Evolutionary conservation across 208 protist species (phyloP), one percentile per base, ranked within the genome.

Genomic region (Phytomonas sp.): DNA sequence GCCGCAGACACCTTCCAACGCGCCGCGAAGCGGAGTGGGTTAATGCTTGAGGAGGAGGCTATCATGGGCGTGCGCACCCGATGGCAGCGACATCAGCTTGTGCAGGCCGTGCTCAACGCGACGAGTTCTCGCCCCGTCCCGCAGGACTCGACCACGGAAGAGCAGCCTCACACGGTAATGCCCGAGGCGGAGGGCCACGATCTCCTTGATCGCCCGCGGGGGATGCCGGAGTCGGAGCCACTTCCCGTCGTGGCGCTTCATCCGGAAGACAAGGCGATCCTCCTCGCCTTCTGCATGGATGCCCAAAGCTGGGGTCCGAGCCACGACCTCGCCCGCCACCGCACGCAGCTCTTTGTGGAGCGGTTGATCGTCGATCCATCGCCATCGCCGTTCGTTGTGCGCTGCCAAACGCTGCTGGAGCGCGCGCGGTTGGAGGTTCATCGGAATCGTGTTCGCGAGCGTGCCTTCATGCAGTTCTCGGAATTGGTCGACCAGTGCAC

Each of bases 51-150:
- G 67, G 86, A 96, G 77, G 79, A 80, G 4, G 76, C 87, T 13
- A 89, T 96, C 76, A 33, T 96, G 31, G 94, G 94, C 13, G 90
- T 96, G 62, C 87, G 92, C 26, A 98, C 94, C 20, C 89, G 93
- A 11, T 96, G 88, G 85, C 94, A 98, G 84, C 73, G 87, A 67
- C 88, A 93, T 60, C 76, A 95, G 69, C 71, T 87, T 8, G 83
- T 94, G 60, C 92, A 97, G 72, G 84, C 93, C 72, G 70, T 96
- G 7, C 60, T 97, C 32, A 80, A 93, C 60, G 94, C 91, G 13
- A 37, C 70, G 28, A 90, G 88, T 69, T 37, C 53, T 8, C 66
- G 71, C 13, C 51, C 76, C 4, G 67, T 82, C 30, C 82, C 86
- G 29, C 64, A 53, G 29, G 43, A 30, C 15, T 77, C 70, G 6